Evolutionary conservation across 257 asterid species (phyloP).

Genomic region (Paraleonurus japonicus): DNA sequence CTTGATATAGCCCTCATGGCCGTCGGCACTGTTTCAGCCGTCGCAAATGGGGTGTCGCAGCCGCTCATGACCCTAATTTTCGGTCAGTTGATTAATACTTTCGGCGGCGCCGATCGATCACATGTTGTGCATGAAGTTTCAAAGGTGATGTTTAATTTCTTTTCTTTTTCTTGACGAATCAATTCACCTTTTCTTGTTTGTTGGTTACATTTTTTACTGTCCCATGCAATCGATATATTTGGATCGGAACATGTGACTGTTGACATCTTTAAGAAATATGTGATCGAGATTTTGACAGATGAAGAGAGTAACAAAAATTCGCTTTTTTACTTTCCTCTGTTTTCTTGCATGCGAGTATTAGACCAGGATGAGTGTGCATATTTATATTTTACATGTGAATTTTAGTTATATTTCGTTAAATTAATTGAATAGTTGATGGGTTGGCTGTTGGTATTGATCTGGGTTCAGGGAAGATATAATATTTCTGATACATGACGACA

Average conservation of each 20-base stretch:
- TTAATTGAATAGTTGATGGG: not conserved
- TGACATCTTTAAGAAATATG: not conserved
- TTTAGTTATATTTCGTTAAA: not conserved
- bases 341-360: not conserved
- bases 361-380: not conserved
- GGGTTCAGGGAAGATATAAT: too few relatives aligned
- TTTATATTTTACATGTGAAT: not conserved
- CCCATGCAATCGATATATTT: constrained; percentile 21
- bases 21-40: constrained; percentile 52
- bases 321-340: not conserved
- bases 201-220: not conserved
- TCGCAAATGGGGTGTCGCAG: constrained; percentile 60
- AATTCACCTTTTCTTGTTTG: not conserved
- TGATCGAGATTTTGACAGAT: not conserved
- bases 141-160: constrained; percentile 29
- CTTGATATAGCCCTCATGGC: constrained; percentile 44
- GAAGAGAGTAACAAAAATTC: not conserved
- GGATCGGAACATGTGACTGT: too few relatives aligned
- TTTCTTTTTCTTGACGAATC: not conserved
- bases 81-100: constrained; percentile 61
- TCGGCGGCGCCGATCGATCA: constrained; percentile 35
- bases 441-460: not conserved
- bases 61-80: constrained; percentile 72
- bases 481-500: too few relatives aligned
- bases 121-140: constrained; percentile 48